Evolutionary conservation across 768 basidiomycete genomes (phyloP).

Genomic region (Cubamyces lactineus): DNA sequence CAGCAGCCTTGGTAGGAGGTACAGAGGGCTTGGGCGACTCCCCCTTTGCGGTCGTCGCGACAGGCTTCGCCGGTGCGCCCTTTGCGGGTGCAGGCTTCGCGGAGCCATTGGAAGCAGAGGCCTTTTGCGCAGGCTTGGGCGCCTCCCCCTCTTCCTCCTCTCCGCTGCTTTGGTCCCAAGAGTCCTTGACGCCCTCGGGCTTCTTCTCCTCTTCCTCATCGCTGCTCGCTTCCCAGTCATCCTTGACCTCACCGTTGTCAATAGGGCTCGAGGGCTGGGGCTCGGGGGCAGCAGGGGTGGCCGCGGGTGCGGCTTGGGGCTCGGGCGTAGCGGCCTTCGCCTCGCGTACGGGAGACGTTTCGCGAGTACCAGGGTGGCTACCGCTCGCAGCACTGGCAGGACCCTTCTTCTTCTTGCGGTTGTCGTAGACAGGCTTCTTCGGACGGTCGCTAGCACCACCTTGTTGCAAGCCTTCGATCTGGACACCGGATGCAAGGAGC

Average conservation of each 20-base stretch:
- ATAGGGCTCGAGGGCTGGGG: slow-evolving; percentile 12
- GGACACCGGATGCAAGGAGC: slow-evolving; percentile 84
- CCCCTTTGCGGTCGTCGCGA: not conserved
- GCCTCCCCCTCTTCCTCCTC: slow-evolving; percentile 42
- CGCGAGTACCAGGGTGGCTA: slow-evolving; percentile 32
- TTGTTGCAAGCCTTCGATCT: slow-evolving; percentile 87
- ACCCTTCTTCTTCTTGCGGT: slow-evolving; percentile 71
- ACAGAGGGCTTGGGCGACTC: slow-evolving; percentile 3
- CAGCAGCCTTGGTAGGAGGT: slow-evolving; percentile 25
- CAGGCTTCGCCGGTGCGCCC: slow-evolving; percentile 20
- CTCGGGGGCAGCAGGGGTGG: slow-evolving; percentile 30
- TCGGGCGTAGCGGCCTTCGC: slow-evolving; percentile 39
- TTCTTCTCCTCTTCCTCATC: slow-evolving; percentile 46
- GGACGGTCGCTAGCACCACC: slow-evolving; percentile 45
- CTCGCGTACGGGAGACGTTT: slow-evolving; percentile 30
- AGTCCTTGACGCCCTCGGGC: slow-evolving; percentile 37
- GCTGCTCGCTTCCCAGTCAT: slow-evolving; percentile 58
- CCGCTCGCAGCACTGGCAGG: slow-evolving; percentile 21
- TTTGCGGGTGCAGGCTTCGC: slow-evolving; percentile 33
- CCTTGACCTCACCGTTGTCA: slow-evolving; percentile 43
- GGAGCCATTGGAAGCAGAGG: slow-evolving; percentile 20
- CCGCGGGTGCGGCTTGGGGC: slow-evolving; percentile 31
- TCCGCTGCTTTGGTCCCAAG: slow-evolving; percentile 72
- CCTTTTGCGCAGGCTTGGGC: slow-evolving; percentile 13
- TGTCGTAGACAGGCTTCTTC: slow-evolving; percentile 84